Evolutionary conservation across 768 basidiomycete genomes (phyloP).

Genomic region (Leccinellum albellum): DNA sequence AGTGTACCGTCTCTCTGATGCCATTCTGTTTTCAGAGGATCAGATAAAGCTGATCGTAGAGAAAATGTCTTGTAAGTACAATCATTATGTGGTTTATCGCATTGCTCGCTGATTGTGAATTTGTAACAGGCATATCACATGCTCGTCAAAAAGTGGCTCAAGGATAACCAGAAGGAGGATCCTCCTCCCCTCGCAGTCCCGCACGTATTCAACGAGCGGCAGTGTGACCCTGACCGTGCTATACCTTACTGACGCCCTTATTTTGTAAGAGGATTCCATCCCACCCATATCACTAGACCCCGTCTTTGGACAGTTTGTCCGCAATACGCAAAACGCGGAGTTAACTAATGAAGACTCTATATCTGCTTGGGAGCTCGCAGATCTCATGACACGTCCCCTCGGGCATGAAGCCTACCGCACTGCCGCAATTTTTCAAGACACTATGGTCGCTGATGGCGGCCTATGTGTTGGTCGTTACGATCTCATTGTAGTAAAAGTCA

Average conservation of each 20-base stretch:
- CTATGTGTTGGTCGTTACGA: too few species aligned
- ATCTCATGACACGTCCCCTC: background rate
- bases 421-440: too few species aligned
- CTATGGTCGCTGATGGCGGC: too few species aligned
- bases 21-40: too few species aligned
- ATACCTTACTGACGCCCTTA: background rate
- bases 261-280: background rate
- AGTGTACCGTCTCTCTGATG: too few species aligned
- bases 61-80: background rate
- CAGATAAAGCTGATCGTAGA: too few species aligned
- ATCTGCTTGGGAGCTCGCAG: background rate
- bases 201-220: background rate
- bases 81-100: too few species aligned
- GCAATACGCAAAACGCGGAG: background rate
- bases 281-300: background rate
- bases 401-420: fast-evolving
- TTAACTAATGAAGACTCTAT: background rate
- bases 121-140: too few species aligned
- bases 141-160: too few species aligned
- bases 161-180: too few species aligned
- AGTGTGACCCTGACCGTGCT: background rate
- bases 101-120: too few species aligned
- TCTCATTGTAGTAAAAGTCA: constrained; percentile 14
- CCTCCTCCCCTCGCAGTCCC: too few species aligned
- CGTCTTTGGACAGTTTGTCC: background rate